phyloP scores from a whole-genome alignment of 257 asterid species.

The Agastache rugosa region DNA sequence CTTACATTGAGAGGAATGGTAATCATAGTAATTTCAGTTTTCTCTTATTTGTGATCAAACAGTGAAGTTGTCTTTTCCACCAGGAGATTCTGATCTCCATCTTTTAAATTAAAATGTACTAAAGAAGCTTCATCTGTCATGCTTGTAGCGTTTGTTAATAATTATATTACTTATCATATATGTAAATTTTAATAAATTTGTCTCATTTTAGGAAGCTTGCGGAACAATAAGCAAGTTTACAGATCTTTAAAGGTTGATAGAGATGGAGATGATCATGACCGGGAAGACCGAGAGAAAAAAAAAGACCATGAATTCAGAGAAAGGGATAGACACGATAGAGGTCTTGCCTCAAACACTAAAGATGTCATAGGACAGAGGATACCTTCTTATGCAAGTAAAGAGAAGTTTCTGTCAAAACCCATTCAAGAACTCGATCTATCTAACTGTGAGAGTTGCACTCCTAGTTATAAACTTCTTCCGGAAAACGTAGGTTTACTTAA shows the following conservation, averaged over 20 bases:
- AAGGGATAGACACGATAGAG: slow-evolving; percentile 66
- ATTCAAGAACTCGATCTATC: slow-evolving; percentile 98
- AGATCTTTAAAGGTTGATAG: slow-evolving; percentile 54
- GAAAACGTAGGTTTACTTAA: slow-evolving; percentile 65
- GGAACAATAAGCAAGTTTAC: slow-evolving; percentile 55
- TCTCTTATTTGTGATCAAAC: slow-evolving; percentile 24
- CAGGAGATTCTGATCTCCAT: slow-evolving; percentile 18
- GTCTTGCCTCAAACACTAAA: slow-evolving; percentile 50
- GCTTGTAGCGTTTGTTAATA: slow-evolving; percentile 19
- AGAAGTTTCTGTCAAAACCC: slow-evolving; percentile 73
- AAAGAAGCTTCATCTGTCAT: slow-evolving; percentile 29
- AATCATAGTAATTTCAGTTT: slow-evolving; percentile 32
- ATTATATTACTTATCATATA: background rate
- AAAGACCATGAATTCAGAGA: slow-evolving; percentile 60
- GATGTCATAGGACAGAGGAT: slow-evolving; percentile 66
- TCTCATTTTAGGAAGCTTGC: slow-evolving; percentile 60
- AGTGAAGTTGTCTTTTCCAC: slow-evolving; percentile 35
- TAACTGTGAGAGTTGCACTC: slow-evolving; percentile 81
- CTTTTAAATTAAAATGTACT: slow-evolving; percentile 19
- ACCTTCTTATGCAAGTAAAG: slow-evolving; percentile 65
- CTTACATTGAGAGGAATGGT: slow-evolving; percentile 61
- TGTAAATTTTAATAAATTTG: slow-evolving; percentile 23
- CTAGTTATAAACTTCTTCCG: slow-evolving; percentile 94
- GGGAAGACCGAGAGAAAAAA: slow-evolving; percentile 57
- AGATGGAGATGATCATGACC: slow-evolving; percentile 57